Base-by-base conservation (phyloP, 2,329 filamentous ascomycete species). In the Xylaria sp. region DNA sequence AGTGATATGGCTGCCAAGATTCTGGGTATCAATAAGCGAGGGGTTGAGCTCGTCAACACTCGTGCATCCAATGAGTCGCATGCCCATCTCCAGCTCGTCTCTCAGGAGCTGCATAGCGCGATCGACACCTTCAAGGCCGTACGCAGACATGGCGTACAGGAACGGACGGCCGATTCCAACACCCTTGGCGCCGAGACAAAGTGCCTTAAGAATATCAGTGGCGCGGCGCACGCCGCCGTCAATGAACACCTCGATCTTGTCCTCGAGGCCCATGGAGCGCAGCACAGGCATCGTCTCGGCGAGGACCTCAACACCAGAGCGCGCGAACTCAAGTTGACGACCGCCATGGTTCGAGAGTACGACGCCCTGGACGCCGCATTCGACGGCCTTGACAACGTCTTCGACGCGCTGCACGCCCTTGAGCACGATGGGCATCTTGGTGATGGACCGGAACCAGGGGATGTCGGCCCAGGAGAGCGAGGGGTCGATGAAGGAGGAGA, bases 31-130 rank as follows among this genome's bases (percentile, higher is more conserved):
- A 21, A 99, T 80, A 79, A 99, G 82, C 30, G 89, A 90, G 0
- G 94, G 91, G 70, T 92, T 93, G 70, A 99, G 82, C 74, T 99
- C 90, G 42, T 89, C 89, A 36, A 99, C 80, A 68, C 82, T 90
- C 21, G 86, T 88, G 67, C 90, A 92, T 9, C 96, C 96, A 74
- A 99, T 93, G 71, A 99, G 83, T 6, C 96, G 89, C 96, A 99
- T 98, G 78, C 95, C 96, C 95, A 98, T 98, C 83, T 97, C 94
- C 88, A 99, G 93, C 86, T 99, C 96, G 77, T 98, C 96, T 83
- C 93, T 94, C 74, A 97, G 86, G 67, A 97, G 83, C 81, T 94
- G 92, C 92, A 98, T 97, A 36, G 96, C 96, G 39, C 93, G 88
- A 77, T 97, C 93, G 21, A 98, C 95, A 71, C 96, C 96, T 2